phyloP scores from a whole-genome alignment of 129 eudicot species.

The Sambucus nigra region DNA sequence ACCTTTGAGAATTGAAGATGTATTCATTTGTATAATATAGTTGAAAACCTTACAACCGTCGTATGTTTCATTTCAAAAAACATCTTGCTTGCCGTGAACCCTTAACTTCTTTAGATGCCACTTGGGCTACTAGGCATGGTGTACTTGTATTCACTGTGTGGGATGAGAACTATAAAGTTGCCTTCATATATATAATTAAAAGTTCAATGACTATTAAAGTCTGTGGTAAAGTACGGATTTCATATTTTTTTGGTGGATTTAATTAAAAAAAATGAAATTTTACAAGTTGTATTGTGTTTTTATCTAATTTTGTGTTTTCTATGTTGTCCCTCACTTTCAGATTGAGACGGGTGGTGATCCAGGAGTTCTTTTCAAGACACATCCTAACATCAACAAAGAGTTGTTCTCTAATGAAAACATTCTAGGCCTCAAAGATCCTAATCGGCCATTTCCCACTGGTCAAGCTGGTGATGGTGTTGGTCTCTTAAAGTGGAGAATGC shows the following conservation, averaged over 20 bases:
- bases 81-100: too few species aligned
- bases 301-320: neutral
- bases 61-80: too few species aligned
- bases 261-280: neutral
- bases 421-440: slow-evolving; percentile 88
- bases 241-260: neutral
- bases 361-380: slow-evolving; percentile 75
- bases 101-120: too few species aligned
- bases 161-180: neutral
- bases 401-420: slow-evolving; percentile 67
- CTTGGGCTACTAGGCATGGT: too few species aligned
- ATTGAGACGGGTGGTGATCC: slow-evolving; percentile 72
- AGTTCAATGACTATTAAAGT: too few species aligned
- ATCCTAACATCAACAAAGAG: slow-evolving; percentile 90
- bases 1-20: too few species aligned
- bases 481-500: slow-evolving; percentile 96
- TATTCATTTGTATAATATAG: too few species aligned
- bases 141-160: neutral
- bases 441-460: slow-evolving; percentile 74
- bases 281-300: neutral
- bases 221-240: neutral
- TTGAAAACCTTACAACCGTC: too few species aligned
- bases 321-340: slow-evolving; percentile 18
- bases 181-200: neutral
- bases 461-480: slow-evolving; percentile 80